A percentile compares a stretch with the other conserved stretches of the same genome.
phyloP scores from a whole-genome alignment of 306 rosid genomes.

The Begonia loranthoides region DNA sequence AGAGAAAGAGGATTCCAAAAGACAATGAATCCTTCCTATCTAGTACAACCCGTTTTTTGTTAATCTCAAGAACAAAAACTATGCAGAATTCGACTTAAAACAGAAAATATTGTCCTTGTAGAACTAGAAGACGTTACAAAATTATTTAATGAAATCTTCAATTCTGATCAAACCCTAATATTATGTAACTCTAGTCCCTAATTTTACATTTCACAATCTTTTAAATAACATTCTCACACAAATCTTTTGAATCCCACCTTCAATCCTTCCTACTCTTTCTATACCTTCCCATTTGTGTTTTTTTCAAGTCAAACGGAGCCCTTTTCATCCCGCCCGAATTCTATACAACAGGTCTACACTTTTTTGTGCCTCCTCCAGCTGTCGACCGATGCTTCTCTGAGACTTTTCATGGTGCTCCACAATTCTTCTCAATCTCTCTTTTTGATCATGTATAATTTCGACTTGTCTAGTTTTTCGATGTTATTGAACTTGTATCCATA shows the following conservation, averaged over 20 bases:
- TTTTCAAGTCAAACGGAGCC: background rate
- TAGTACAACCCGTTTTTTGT: too few species aligned
- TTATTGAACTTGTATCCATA: slow-evolving; percentile 41
- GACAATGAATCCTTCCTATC: too few species aligned
- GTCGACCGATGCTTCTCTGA: slow-evolving; percentile 56
- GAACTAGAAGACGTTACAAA: too few species aligned
- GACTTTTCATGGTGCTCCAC: slow-evolving; percentile 70
- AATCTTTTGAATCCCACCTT: too few species aligned
- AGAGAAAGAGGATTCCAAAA: too few species aligned
- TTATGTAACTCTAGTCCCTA: background rate
- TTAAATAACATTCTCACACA: background rate
- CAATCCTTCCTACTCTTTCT: background rate
- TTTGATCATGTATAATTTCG: slow-evolving; percentile 37
- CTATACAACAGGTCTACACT: slow-evolving; percentile 82
- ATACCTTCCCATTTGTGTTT: slow-evolving; percentile 5
- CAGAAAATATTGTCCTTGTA: too few species aligned
- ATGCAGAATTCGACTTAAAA: too few species aligned
- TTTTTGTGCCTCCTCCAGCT: slow-evolving; percentile 62
- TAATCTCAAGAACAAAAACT: too few species aligned
- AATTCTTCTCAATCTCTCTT: slow-evolving; percentile 61
- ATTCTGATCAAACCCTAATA: background rate
- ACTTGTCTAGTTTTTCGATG: slow-evolving; percentile 27
- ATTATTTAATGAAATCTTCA: too few species aligned
- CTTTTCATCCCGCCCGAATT: slow-evolving; percentile 41
- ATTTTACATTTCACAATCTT: too few species aligned